Evolutionary conservation across 495 filamentous ascomycete species (phyloP), one percentile per base, ranked within the genome.

Genomic region (Penicillium turbatum): DNA sequence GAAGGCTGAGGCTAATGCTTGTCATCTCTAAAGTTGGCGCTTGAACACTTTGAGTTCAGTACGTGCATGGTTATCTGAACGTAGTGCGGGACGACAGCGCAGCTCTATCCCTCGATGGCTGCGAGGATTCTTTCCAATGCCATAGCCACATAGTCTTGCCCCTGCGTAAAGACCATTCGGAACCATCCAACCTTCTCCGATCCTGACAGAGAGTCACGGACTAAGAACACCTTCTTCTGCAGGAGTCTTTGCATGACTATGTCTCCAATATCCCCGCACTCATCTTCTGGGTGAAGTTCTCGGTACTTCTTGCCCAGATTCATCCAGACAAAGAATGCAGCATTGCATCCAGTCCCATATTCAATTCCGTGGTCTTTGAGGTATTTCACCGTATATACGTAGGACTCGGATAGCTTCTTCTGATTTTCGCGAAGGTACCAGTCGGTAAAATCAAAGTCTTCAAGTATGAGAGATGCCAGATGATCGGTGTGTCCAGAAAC

Each of bases 241-340:
- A 72, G 36, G 35, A 82, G 48, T 6, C 40, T 51, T 48, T 68
- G 44, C 39, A 68, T 74, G 6, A 71, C 53, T 17, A 8, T 48
- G 3, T 69, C 60, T 11, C 54, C 57, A 21, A 69, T 27, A 40
- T 62, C 46, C 15, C 47, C 58, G 32, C 32, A 49, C 13, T 42
- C 71, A 47, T 53, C 58, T 41, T 54, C 69, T 12, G 54, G 56
- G 62, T 56, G 69, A 39, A 59, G 34, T 31, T 70, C 60, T 10
- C 52, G 54, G 51, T 69, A 74, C 19, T 40, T 72, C 55, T 65
- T 64, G 6, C 76, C 64, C 27, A 86, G 61, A 66, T 86, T 72
- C 2, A 80, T 59, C 83, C 83, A 85, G 8, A 86, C 56, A 58
- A 86, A 86, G 48, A 86, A 77, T 0, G 72, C 82, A 6, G 80